These are phyloP conservation scores for Fusarium transvaalense DNA, from an alignment of 2,329 filamentous ascomycete genomes.

Conservation along the genomic window DNA sequence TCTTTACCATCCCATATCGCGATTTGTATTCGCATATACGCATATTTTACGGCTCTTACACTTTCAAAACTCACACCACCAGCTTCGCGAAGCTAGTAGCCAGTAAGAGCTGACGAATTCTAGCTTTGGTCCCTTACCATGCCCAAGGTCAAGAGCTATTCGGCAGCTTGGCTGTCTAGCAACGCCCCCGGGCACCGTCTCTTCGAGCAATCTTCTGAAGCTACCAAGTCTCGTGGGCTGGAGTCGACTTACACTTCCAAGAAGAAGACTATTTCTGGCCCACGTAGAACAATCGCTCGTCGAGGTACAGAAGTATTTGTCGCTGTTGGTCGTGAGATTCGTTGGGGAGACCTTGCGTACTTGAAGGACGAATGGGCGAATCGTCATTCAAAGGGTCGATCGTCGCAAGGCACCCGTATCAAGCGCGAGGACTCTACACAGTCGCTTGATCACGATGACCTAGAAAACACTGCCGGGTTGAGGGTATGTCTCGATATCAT, in stretches of 20 bases:
- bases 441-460: slow-evolving; percentile 53
- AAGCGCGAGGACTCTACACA: slow-evolving; percentile 63
- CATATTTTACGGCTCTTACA: background rate
- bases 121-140: slow-evolving; percentile 61
- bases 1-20: slow-evolving; percentile 26
- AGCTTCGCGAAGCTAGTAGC: slow-evolving; percentile 34
- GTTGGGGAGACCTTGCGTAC: slow-evolving; percentile 87
- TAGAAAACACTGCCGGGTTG: slow-evolving; percentile 48
- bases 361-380: slow-evolving; percentile 73
- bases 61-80: background rate
- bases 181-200: slow-evolving; percentile 82
- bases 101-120: slow-evolving; percentile 6
- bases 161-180: slow-evolving; percentile 86
- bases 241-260: slow-evolving; percentile 58
- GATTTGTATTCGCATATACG: background rate
- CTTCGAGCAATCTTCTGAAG: slow-evolving; percentile 69
- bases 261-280: slow-evolving; percentile 61
- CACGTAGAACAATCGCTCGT: slow-evolving; percentile 78
- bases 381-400: slow-evolving; percentile 49
- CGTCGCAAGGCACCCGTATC: slow-evolving; percentile 54
- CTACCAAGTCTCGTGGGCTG: slow-evolving; percentile 55
- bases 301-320: slow-evolving; percentile 90
- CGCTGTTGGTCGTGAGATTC: slow-evolving; percentile 87
- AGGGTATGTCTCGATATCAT: slow-evolving; percentile 50
- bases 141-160: slow-evolving; percentile 88